Conservation (phyloP, 1,139 yeast species). For the Tardiomyces blankii region DNA sequence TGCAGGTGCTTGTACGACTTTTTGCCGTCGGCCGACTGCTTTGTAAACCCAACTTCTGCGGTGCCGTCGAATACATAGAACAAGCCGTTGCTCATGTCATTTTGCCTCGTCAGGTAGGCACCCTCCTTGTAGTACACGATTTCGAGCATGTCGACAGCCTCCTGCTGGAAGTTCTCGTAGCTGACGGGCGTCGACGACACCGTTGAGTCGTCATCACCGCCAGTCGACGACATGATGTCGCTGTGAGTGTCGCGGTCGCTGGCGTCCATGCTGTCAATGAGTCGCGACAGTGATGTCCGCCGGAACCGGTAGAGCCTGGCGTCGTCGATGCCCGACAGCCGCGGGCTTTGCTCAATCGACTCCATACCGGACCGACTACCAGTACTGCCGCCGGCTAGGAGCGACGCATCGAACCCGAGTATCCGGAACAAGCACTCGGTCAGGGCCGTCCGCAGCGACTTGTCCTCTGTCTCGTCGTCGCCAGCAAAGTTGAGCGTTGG, state of each 20-base stretch:
- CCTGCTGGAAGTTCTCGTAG: slow-evolving; percentile 21
- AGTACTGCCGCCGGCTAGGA: background rate
- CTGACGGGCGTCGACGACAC: background rate
- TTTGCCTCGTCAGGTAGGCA: slow-evolving; percentile 48
- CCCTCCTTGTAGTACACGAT: slow-evolving; percentile 46
- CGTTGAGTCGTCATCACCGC: slow-evolving; percentile 5
- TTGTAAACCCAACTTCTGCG: slow-evolving; percentile 43
- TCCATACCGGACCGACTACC: background rate
- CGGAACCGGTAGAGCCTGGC: background rate
- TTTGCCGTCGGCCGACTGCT: slow-evolving; percentile 16
- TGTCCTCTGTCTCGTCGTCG: slow-evolving; percentile 63
- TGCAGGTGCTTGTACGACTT: slow-evolving; percentile 36
- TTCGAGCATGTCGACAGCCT: slow-evolving; percentile 53
- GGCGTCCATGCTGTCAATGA: background rate
- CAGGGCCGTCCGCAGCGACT: slow-evolving; percentile 55
- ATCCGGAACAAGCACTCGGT: slow-evolving; percentile 65
- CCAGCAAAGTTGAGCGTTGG: background rate
- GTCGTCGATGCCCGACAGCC: background rate
- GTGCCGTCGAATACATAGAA: slow-evolving; percentile 71
- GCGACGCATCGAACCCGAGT: slow-evolving; percentile 46
- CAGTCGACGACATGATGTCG: slow-evolving; percentile 3
- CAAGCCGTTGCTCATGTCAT: slow-evolving; percentile 59
- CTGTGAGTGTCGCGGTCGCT: background rate
- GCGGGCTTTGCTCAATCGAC: background rate
- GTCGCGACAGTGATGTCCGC: background rate